These are phyloP conservation scores for Sclerotinia subarctica DNA, from an alignment of 2,329 filamentous ascomycete species.

Conservation along the genomic window DNA sequence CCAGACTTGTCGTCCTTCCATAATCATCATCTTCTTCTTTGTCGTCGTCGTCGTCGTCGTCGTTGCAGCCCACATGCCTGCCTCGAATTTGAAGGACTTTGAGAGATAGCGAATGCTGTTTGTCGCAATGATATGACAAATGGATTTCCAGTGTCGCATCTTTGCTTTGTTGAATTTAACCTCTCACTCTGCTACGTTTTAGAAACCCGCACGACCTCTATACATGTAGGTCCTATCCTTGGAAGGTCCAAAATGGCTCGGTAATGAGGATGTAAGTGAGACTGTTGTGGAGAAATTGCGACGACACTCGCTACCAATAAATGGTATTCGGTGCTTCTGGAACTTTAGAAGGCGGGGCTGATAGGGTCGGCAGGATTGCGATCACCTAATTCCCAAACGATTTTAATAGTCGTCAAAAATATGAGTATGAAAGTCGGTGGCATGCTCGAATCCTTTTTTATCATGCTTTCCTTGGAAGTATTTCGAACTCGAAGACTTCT, in stretches of 20 bases:
- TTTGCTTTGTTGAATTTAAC: background rate
- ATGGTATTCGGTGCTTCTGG: background rate
- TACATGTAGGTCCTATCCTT: background rate
- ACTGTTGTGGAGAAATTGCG: constrained; percentile 11
- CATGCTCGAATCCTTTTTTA: background rate
- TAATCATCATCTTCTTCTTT: no score
- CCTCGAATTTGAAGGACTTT: background rate
- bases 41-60: background rate
- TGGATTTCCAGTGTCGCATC: background rate
- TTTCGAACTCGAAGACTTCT: background rate
- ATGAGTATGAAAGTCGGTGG: background rate
- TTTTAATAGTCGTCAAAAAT: background rate
- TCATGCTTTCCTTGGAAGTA: background rate
- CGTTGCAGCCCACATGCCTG: background rate
- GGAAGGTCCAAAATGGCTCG: background rate
- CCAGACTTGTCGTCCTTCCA: background rate
- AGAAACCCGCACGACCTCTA: background rate
- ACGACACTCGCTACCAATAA: background rate
- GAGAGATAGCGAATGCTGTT: background rate
- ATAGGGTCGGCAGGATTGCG: background rate
- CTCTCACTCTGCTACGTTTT: background rate
- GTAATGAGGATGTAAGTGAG: background rate
- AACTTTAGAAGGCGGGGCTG: constrained; percentile 6
- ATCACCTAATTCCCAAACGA: background rate
- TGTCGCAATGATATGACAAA: background rate